A percentile compares a stretch with the other conserved stretches of the same genome.
phyloP scores from a whole-genome alignment of 345 rosid genomes.

The Eucalyptus pauciflora region DNA sequence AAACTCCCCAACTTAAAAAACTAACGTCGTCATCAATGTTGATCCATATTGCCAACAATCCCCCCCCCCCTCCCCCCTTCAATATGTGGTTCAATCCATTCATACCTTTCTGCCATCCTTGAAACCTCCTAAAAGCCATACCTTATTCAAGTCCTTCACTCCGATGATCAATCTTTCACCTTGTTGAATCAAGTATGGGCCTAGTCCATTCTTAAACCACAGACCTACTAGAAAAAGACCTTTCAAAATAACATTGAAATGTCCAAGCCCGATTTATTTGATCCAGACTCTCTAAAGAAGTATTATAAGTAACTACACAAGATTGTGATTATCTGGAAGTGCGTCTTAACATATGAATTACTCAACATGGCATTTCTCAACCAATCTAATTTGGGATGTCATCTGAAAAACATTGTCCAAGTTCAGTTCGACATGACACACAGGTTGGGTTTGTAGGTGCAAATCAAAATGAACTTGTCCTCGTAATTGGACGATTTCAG shows the following conservation, averaged over 20 bases:
- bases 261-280: neutral
- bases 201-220: neutral
- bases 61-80: neutral
- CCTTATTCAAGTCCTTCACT: neutral
- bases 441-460: neutral
- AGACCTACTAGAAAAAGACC: neutral
- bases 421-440: neutral
- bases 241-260: neutral
- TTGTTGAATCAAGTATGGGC: neutral
- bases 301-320: neutral
- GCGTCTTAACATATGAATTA: neutral
- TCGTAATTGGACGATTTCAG: neutral
- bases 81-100: neutral
- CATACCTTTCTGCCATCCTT: neutral
- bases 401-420: neutral
- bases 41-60: neutral
- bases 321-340: neutral
- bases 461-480: neutral
- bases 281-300: neutral
- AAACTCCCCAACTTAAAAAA: neutral
- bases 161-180: neutral
- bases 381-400: neutral
- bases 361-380: neutral
- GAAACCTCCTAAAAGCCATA: neutral
- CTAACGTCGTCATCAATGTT: accelerated